Percentiles rank a stretch among this genome's conserved stretches.
phyloP scores from a whole-genome alignment of 179 eudicot species.

The Silene vulgaris region DNA sequence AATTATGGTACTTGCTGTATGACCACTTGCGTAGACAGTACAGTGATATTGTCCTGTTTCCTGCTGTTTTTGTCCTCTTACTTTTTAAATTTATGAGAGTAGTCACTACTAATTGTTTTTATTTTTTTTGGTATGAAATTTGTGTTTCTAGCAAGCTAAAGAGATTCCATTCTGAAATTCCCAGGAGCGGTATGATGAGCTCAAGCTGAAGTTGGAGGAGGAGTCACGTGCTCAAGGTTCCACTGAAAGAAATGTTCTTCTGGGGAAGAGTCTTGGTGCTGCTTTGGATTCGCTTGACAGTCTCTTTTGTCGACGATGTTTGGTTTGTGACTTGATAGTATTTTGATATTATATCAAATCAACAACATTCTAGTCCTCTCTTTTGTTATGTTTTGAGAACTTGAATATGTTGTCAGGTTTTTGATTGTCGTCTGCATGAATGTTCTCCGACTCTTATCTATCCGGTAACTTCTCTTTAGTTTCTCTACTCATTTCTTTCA shows the following conservation, averaged over 20 bases:
- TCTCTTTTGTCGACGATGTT: slow-evolving; percentile 94
- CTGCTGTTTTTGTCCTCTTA: slow-evolving; percentile 10
- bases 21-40: neutral
- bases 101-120: neutral
- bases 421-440: slow-evolving; percentile 93
- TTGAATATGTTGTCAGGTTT: slow-evolving; percentile 43
- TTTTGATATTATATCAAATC: neutral
- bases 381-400: neutral
- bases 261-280: slow-evolving; percentile 66
- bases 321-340: slow-evolving; percentile 42
- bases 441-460: slow-evolving; percentile 62
- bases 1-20: slow-evolving; percentile 47
- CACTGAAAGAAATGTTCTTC: slow-evolving; percentile 29
- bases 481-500: slow-evolving; percentile 11
- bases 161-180: slow-evolving; percentile 20
- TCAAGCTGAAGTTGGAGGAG: slow-evolving; percentile 44
- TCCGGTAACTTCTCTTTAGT: slow-evolving; percentile 50
- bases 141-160: slow-evolving; percentile 13
- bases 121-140: neutral
- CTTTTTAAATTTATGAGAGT: neutral
- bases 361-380: neutral
- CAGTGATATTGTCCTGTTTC: neutral
- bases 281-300: slow-evolving; percentile 84
- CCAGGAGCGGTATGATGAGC: slow-evolving; percentile 64
- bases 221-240: slow-evolving; percentile 23